phyloP scores from a whole-genome alignment of 345 rosid genomes.

The Corchorus capsularis region DNA sequence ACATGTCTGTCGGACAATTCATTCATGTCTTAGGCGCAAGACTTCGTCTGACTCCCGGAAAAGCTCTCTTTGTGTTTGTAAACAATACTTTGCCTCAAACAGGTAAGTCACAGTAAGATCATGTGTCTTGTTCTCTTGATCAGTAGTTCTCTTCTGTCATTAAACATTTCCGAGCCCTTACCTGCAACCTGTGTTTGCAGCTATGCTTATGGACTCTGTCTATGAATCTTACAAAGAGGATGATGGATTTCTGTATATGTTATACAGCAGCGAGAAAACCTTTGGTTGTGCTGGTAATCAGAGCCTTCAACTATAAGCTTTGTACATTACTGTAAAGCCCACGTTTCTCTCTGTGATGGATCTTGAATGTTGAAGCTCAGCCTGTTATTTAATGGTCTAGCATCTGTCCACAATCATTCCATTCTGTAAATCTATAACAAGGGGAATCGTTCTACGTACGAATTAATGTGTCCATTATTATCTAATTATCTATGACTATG shows the following conservation, averaged over 20 bases:
- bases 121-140: neutral
- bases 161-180: neutral
- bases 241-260: conserved; percentile 86
- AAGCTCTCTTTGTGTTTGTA: conserved; percentile 78
- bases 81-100: conserved; percentile 85
- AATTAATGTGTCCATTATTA: neutral
- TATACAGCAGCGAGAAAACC: conserved; percentile 79
- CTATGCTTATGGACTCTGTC: conserved; percentile 61
- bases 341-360: neutral
- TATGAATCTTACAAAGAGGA: conserved; percentile 80
- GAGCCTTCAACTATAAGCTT: conserved; percentile 11
- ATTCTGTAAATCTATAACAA: conserved; percentile 9
- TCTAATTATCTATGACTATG: neutral
- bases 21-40: conserved; percentile 69
- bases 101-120: neutral
- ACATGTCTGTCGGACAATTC: conserved; percentile 90
- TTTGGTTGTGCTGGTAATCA: conserved; percentile 39
- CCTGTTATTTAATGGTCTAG: conserved; percentile 12
- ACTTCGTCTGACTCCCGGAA: conserved; percentile 64
- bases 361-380: conserved; percentile 11
- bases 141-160: neutral
- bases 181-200: conserved; percentile 38
- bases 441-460: neutral
- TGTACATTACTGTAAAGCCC: conserved; percentile 6
- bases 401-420: neutral